Base-by-base conservation (phyloP, 2,329 filamentous ascomycete species). In the Coniochaeta sp. region DNA sequence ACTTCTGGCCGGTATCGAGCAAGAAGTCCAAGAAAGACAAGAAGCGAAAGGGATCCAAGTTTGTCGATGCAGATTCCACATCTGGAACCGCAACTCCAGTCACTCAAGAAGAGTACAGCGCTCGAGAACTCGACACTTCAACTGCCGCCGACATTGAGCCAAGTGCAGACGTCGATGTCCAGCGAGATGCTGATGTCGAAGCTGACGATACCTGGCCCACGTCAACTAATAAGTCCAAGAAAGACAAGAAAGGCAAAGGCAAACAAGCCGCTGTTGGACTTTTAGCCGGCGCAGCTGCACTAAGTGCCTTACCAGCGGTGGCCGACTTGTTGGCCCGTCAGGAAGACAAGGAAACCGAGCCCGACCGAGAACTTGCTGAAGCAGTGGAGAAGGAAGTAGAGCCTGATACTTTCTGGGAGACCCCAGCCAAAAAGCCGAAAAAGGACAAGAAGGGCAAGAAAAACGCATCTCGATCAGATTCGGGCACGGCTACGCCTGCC, bases 21-120 rank as follows among this genome's bases (percentile, higher is more conserved):
- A 73, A 72, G 63, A 76, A 74, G 62, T 69, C 70, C 47, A 74
- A 75, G 64, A 74, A 74, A 43, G 64, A 66, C 61, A 69, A 67
- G 62, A 77, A 73, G 61, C 65, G 68, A 3, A 71, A 71, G 61
- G 69, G 66, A n/a, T 55, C 62, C 4, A 63, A 63, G 58, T 58
- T 62, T 60, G 54, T 63, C 34, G 59, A 63, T 47, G 33, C 65
- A 61, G 65, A 63, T 26, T 50, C 59, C 44, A 57, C 62, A 16
- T 54, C 62, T 6, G 61, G 58, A n/a, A 59, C 47, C 17, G 60
- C 59, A 1, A 62, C 64, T 6, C 61, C 61, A 24, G n/a, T 43
- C n/a, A 19, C 17, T 62, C 40, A 36, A 57, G 54, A 57, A 16
- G 54, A 57, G 17, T 14, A 19, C 14, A 57, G 17, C 28, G 34